Conservation (phyloP, 805 yeast species). For the Dipodascopsis tothii region DNA sequence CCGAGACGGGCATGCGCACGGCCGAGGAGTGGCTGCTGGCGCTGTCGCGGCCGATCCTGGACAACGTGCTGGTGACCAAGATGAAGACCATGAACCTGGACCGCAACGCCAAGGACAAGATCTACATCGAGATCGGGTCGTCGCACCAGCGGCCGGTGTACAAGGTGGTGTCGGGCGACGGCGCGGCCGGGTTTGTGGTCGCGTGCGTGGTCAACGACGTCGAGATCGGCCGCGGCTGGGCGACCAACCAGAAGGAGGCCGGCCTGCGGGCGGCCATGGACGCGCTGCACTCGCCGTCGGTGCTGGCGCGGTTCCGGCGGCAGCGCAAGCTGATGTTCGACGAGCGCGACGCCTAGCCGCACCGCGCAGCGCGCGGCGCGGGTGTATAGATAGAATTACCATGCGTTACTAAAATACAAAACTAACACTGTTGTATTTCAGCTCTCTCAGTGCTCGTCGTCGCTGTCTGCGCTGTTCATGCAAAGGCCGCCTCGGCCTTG, state of each 20-base stretch:
- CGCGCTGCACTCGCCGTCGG: conserved; percentile 52
- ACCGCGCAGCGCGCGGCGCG: too few species aligned
- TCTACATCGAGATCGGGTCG: conserved; percentile 66
- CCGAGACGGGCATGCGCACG: conserved; percentile 27
- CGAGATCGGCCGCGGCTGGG: conserved; percentile 64
- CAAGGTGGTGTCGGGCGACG: conserved; percentile 34
- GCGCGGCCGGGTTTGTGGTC: conserved; percentile 51
- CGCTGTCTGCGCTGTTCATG: too few species aligned
- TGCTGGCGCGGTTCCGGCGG: conserved; percentile 51
- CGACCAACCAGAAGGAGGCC: conserved; percentile 63
- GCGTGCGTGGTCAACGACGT: conserved; percentile 60
- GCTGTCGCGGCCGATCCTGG: conserved; percentile 29
- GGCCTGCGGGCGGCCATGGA: conserved; percentile 79
- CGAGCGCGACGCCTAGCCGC: too few species aligned
- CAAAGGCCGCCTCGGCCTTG: conserved; percentile 19
- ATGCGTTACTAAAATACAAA: too few species aligned
- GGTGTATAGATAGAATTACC: too few species aligned
- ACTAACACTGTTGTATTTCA: too few species aligned
- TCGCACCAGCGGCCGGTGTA: conserved; percentile 61
- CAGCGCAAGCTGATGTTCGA: neutral
- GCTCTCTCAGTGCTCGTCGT: too few species aligned
- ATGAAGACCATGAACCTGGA: conserved; percentile 30
- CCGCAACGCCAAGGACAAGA: conserved; percentile 64
- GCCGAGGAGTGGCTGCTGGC: conserved; percentile 31
- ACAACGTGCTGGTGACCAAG: conserved; percentile 6